Evolutionary conservation across 2,329 filamentous ascomycete genomes (phyloP), one percentile per base, ranked within the genome.

Genomic region (Ophiostoma quercus): DNA sequence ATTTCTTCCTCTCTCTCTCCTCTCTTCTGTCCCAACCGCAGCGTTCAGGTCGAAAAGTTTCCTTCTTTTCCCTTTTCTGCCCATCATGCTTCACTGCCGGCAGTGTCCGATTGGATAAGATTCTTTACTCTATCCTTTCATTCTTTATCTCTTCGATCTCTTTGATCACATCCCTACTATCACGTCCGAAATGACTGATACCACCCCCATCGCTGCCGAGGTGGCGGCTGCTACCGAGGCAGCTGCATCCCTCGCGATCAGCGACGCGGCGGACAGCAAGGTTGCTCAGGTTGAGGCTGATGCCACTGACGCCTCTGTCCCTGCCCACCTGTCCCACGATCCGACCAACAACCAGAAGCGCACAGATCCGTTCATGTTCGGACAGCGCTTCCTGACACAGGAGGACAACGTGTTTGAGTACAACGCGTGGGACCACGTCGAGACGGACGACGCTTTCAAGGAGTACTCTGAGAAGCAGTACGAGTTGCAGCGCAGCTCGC

Each of bases 401-500:
- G 87, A 88, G 77, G 94, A 97, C 81, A 86, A 98, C 78, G 92
- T 96, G 76, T 99, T 94, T 81, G 91, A 96, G 79, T 97, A 95
- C 87, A 99, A 99, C 79, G 95, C 95, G 51, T 99, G 95, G 95
- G 95, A 99, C 79, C 94, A 99, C 78, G 95, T 98, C 77, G 90
- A 94, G 80, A 93, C 93, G 78, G 94, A 98, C 81, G 88, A 92
- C 75, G 85, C 89, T 57, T 98, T 97, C 84, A 89, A 90, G 77
- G 87, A 91, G 77, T 97, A 95, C 79, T 90, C 93, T 72, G 88
- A 94, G 79, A 81, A 88, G 77, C 95, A 98, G 81, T 94, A 91
- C 77, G 86, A 87, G 66, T 90, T 90, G 80, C 95, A 99, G 81
- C 89, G 94, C 74, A 87, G 90, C 75, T 85, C 90, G 72, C 94